Evolutionary conservation across 306 rosid genomes (phyloP).

Genomic region (Rosa lucieae): DNA sequence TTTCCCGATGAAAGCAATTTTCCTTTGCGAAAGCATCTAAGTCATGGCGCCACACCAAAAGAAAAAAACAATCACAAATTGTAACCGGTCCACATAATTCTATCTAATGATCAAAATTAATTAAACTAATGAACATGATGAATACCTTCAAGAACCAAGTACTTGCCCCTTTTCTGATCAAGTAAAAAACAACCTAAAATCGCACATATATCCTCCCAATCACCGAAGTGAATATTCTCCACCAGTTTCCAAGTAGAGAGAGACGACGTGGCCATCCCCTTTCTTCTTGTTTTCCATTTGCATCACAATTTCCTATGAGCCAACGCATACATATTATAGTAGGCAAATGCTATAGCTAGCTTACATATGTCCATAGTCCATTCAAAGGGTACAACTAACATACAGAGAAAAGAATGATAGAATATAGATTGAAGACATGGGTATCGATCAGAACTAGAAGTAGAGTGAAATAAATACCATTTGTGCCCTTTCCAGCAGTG

Average conservation of each 20-base stretch:
- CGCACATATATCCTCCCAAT: conserved; percentile 47
- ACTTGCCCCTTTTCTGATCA: conserved; percentile 2
- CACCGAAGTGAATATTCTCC: conserved; percentile 37
- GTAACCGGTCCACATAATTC: neutral
- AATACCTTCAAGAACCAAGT: neutral
- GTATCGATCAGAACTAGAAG: neutral
- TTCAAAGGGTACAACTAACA: neutral
- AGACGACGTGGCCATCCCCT: conserved; percentile 38
- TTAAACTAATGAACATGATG: neutral
- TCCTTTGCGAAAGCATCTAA: neutral
- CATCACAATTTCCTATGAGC: conserved; percentile 44
- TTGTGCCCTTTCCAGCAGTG: conserved; percentile 72
- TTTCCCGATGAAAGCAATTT: neutral
- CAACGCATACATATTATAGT: neutral
- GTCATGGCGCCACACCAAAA: neutral
- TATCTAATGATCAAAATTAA: neutral
- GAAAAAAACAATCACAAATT: neutral
- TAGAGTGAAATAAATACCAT: conserved; percentile 34
- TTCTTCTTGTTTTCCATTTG: conserved; percentile 55
- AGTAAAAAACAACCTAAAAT: neutral
- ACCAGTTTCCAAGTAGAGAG: conserved; percentile 45
- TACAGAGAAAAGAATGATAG: too few species aligned
- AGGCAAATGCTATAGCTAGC: neutral
- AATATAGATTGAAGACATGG: neutral
- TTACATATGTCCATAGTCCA: too few species aligned